A percentile compares a stretch with the other conserved stretches of the same genome.
Conservation (phyloP, 2,329 filamentous ascomycete genomes). For the Alternaria viburni region DNA sequence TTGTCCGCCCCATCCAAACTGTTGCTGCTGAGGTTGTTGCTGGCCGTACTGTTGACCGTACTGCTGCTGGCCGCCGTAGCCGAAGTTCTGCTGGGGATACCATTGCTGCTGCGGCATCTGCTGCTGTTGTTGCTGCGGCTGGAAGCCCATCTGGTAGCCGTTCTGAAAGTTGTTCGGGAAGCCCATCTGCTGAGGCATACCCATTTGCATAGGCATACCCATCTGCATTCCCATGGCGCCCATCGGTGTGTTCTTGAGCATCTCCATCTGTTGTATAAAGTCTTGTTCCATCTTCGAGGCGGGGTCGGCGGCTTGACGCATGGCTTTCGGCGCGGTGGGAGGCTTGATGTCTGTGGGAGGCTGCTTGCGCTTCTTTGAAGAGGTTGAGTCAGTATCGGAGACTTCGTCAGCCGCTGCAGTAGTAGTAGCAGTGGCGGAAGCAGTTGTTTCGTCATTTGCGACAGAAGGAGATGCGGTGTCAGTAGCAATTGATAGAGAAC, state of each 20-base stretch:
- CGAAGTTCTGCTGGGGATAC: conserved; percentile 63
- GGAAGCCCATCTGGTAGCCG: conserved; percentile 20
- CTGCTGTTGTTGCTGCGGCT: conserved; percentile 9
- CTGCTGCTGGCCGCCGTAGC: conserved; percentile 12
- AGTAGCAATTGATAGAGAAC: conserved; percentile 12
- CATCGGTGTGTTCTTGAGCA: conserved; percentile 51
- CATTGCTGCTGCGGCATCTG: conserved; percentile 5
- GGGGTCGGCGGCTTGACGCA: conserved; percentile 62
- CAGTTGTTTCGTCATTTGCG: conserved; percentile 31
- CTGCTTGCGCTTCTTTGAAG: conserved; percentile 75
- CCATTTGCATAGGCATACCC: conserved; percentile 17
- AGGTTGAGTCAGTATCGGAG: conserved; percentile 42
- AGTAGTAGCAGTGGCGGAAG: conserved; percentile 34
- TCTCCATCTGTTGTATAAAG: conserved; percentile 56
- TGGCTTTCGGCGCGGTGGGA: conserved; percentile 54
- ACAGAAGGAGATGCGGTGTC: conserved; percentile 24
- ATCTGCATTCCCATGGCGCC: conserved; percentile 24
- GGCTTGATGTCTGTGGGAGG: conserved; percentile 71
- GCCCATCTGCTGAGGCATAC: conserved; percentile 13
- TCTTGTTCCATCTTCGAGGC: conserved; percentile 46
- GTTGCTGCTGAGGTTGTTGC: conserved; percentile 16
- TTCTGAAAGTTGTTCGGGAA: conserved; percentile 1
- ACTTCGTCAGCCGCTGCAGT: conserved; percentile 43
- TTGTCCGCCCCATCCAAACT: conserved; percentile 17
- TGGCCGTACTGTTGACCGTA: conserved; percentile 4